Conservation (phyloP, 228 moss, liverwort and hornwort species). For the Sphagnum magellanicum region DNA sequence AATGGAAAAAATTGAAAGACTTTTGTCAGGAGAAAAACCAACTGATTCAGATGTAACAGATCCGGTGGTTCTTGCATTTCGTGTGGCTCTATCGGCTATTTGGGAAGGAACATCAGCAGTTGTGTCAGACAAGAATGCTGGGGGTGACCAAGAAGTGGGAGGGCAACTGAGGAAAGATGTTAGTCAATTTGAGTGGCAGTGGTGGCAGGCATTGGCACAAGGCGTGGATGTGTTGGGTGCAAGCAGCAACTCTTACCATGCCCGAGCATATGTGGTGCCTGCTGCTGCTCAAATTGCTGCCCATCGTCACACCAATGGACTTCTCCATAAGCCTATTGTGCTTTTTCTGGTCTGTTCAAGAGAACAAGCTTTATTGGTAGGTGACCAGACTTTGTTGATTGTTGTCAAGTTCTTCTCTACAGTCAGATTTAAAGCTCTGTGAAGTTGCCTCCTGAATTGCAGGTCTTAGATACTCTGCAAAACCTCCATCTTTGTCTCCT, state of each 20-base stretch:
- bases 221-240: conserved; percentile 43
- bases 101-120: not conserved
- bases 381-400: conserved; percentile 2
- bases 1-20: conserved; percentile 14
- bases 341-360: conserved; percentile 63
- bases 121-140: conserved; percentile 13
- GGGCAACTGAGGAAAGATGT: conserved; percentile 5
- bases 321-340: conserved; percentile 32
- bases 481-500: too few species aligned
- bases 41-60: conserved; percentile 10
- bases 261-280: conserved; percentile 42
- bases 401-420: not conserved
- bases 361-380: conserved; percentile 63
- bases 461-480: too few species aligned
- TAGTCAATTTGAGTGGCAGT: conserved; percentile 34
- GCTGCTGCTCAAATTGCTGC: conserved; percentile 53
- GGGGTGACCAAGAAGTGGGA: not conserved
- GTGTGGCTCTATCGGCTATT: conserved; percentile 31
- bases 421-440: too few species aligned
- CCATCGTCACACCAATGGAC: conserved; percentile 26
- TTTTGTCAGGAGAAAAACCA: conserved; percentile 7
- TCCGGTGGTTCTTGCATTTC: conserved; percentile 33
- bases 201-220: conserved; percentile 45
- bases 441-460: too few species aligned
- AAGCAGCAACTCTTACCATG: conserved; percentile 16